A percentile compares a stretch with the other conserved stretches of the same genome.
These are phyloP conservation scores for Podila minutissima DNA, from an alignment of 192 early-diverging fungal species.

Conservation along the genomic window DNA sequence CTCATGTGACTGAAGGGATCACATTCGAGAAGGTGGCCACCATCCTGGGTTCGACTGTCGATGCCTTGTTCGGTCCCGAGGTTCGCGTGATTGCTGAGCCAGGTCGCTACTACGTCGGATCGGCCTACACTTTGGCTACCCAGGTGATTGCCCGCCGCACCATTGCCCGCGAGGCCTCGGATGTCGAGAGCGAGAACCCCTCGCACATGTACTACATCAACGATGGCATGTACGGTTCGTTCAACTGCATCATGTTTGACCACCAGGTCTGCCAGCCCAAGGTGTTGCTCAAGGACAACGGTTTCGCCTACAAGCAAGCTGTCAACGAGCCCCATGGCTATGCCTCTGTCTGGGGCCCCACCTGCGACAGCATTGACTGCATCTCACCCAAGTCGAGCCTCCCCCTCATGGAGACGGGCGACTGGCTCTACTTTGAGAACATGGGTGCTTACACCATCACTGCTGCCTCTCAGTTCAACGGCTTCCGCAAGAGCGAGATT, in stretches of 20 bases:
- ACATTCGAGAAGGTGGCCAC: constrained; percentile 85
- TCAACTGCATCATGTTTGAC: constrained; percentile 98
- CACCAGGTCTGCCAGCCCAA: constrained; percentile 79
- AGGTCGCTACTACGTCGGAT: constrained; percentile 93
- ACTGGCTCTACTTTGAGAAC: constrained; percentile 92
- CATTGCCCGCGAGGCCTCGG: constrained; percentile 12
- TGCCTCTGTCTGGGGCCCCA: constrained; percentile 94
- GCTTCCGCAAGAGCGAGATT: constrained; percentile 84
- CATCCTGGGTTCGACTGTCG: constrained; percentile 82
- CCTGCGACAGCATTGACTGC: constrained; percentile 98
- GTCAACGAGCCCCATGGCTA: constrained; percentile 57
- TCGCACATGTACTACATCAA: constrained; percentile 92
- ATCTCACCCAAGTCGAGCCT: constrained; percentile 73
- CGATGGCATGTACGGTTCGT: constrained; percentile 96
- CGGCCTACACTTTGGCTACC: constrained; percentile 92
- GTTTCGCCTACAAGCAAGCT: constrained; percentile 32
- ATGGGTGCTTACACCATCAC: constrained; percentile 98
- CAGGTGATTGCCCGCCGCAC: constrained; percentile 91
- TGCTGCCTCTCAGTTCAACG: constrained; percentile 87
- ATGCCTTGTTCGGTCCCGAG: constrained; percentile 76
- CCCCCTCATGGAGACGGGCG: constrained; percentile 89
- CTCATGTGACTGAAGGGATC: constrained; percentile 72
- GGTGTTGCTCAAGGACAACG: constrained; percentile 63
- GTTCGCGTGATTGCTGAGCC: constrained; percentile 97
- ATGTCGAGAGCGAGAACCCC: constrained; percentile 20